Evolutionary conservation across 2,329 filamentous ascomycete genomes (phyloP), one percentile per base, ranked within the genome.

Genomic region (Phialophora verrucosa): DNA sequence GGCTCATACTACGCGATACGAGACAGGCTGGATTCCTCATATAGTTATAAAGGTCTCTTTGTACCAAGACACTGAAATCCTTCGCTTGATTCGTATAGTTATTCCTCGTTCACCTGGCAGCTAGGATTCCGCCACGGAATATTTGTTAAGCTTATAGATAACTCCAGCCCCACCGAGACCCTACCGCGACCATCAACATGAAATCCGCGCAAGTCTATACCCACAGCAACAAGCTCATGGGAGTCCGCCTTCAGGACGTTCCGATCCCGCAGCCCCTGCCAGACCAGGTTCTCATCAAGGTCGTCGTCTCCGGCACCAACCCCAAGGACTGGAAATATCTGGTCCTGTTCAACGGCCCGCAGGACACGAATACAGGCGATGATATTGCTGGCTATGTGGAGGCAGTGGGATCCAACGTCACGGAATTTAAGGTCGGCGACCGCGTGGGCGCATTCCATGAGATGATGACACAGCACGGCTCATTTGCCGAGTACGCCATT

Each of bases 401-500:
- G 68, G 74, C 76, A 35, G 81, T 87, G 4, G 85, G 85, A 2
- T 73, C 78, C 3, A 78, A 80, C 29, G 84, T 87, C 1, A 79
- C 76, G 20, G 83, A 83, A 56, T 87, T 88, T 78, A 81, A 81
- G 70, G 75, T 78, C 1, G 86, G 86, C 20, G 85, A 88, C 69
- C 79, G 84, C 4, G 85, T 88, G 1, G 83, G 76, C 0, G 78
- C 77, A 0, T 78, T 81, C 67, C 80, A 82, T 57, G 75, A 84
- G 71, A 86, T 87, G 81, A 71, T 77, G 57, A 77, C 77, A 0
- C 78, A 81, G 0, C 76, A 79, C n/a, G 86, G 86, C 2, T 81
- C 78, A 35, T 88, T 82, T 68, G 86, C 84, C 1, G 85, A 88
- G 67, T 88, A 87, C 71, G 84, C 84, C 0, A 73, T 87, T 5